Percentiles rank a stretch among this genome's conserved stretches.
phyloP scores from a whole-genome alignment of 306 rosid species.

The Quercus variabilis region DNA sequence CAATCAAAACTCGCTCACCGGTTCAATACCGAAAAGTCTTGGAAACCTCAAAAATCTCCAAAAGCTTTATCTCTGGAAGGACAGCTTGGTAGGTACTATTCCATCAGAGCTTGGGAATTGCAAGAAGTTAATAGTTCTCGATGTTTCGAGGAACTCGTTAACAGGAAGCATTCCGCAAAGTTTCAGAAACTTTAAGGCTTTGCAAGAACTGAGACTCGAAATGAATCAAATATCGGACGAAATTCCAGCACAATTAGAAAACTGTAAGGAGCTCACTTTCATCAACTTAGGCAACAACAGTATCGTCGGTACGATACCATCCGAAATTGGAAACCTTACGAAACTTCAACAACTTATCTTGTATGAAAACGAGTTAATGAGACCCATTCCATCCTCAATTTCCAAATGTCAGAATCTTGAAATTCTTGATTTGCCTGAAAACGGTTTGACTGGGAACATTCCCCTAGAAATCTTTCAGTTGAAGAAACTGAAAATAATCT shows the following conservation, averaged over 20 bases:
- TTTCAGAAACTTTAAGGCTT: conserved; percentile 51
- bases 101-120: conserved; percentile 82
- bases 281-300: conserved; percentile 59
- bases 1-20: conserved; percentile 63
- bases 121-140: conserved; percentile 46
- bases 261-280: conserved; percentile 52
- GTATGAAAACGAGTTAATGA: no score
- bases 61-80: conserved; percentile 68
- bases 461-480: conserved; percentile 69
- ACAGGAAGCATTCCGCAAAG: conserved; percentile 68
- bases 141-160: conserved; percentile 60
- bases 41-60: conserved; percentile 62
- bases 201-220: conserved; percentile 62
- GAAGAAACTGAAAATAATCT: conserved; percentile 59
- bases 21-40: conserved; percentile 60
- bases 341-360: no score
- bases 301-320: conserved; percentile 40
- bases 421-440: conserved; percentile 68
- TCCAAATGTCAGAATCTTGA: no score
- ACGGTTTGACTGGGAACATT: conserved; percentile 67
- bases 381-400: no score
- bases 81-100: conserved; percentile 67
- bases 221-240: conserved; percentile 72
- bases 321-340: no score
- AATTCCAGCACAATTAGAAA: conserved; percentile 61